Conservation (phyloP, 805 yeast species). For the Lipomyces anomalus region DNA sequence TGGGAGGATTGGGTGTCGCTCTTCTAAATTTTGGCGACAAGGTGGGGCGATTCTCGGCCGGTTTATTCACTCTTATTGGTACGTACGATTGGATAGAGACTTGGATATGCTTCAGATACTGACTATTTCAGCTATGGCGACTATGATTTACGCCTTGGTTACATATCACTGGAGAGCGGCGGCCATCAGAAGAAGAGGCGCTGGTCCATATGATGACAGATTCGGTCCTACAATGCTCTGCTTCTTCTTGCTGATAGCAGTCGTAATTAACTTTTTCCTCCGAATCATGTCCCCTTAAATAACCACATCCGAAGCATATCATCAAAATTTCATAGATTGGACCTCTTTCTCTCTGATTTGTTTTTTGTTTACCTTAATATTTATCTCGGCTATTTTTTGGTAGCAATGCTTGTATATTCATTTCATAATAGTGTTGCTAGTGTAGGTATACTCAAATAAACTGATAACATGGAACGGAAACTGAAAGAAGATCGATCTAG, state of each 20-base stretch:
- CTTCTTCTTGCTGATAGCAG: constrained; percentile 86
- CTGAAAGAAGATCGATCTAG: too few relatives aligned
- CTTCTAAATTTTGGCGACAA: constrained; percentile 92
- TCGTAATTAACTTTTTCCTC: constrained; percentile 82
- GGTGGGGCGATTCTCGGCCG: constrained; percentile 88
- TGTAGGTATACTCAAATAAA: too few relatives aligned
- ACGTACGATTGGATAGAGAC: neutral
- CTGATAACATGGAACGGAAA: too few relatives aligned
- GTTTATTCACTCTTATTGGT: constrained; percentile 77
- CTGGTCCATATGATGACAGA: constrained; percentile 99
- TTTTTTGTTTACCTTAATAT: too few relatives aligned
- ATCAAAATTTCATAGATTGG: too few relatives aligned
- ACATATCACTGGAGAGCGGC: constrained; percentile 99
- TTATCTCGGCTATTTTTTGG: too few relatives aligned
- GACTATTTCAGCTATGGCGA: constrained; percentile 69
- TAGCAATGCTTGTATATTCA: too few relatives aligned
- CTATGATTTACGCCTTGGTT: constrained; percentile 91
- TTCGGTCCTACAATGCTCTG: constrained; percentile 98
- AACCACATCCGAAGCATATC: neutral
- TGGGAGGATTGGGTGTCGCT: constrained; percentile 96
- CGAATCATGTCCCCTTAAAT: too few relatives aligned
- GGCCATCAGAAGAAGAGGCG: constrained; percentile 94
- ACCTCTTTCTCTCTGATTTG: too few relatives aligned
- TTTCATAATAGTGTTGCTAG: too few relatives aligned
- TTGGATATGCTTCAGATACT: neutral